Evolutionary conservation across 768 basidiomycete genomes (phyloP).

Genomic region (Lactifluus rugatus): DNA sequence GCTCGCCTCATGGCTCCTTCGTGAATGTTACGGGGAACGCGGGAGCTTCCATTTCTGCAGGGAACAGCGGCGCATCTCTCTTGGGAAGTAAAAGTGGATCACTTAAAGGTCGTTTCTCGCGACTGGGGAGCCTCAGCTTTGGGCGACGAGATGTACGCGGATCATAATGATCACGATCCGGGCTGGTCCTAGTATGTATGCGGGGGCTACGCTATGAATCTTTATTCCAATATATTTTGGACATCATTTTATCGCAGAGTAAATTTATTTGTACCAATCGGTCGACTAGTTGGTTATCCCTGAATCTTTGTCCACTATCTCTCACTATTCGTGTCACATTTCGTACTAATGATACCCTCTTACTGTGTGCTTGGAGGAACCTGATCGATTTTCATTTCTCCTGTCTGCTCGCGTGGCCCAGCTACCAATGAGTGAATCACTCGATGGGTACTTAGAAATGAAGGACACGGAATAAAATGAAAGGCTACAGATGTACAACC

Average conservation of each 20-base stretch:
- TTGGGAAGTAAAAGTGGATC: constrained; percentile 56
- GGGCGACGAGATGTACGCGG: constrained; percentile 36
- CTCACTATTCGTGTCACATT: background rate
- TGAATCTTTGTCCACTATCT: background rate
- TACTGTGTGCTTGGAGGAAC: background rate
- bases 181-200: background rate
- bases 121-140: constrained; percentile 67
- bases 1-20: constrained; percentile 66
- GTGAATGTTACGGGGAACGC: constrained; percentile 55
- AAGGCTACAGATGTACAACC: background rate
- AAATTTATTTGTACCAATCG: constrained; percentile 2
- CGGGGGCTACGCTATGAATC: background rate
- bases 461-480: background rate
- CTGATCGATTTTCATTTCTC: background rate
- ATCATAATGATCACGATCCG: background rate
- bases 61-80: constrained; percentile 44
- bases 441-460: background rate
- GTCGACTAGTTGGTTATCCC: background rate
- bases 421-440: background rate
- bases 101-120: constrained; percentile 63
- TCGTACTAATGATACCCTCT: constrained; percentile 7
- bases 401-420: background rate
- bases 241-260: background rate
- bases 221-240: background rate
- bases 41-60: constrained; percentile 25